A percentile compares a stretch with the other conserved stretches of the same genome.
phyloP scores from a whole-genome alignment of 345 rosid species.

The Sonneratia caseolaris region DNA sequence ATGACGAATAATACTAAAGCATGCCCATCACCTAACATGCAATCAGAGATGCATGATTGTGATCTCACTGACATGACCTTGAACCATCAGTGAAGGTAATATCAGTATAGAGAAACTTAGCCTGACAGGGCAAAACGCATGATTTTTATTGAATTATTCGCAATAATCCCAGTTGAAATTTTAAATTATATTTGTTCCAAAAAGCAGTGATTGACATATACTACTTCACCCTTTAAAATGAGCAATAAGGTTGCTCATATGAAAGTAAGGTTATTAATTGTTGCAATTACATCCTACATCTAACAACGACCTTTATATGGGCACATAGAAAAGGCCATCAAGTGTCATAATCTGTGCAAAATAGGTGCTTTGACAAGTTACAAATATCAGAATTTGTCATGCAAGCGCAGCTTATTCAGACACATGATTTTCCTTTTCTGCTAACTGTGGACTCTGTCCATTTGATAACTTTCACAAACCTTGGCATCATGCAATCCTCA shows the following conservation, averaged over 20 bases:
- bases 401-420: background rate
- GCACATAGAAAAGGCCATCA: background rate
- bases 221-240: background rate
- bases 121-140: background rate
- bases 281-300: background rate
- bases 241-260: background rate
- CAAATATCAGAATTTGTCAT: background rate
- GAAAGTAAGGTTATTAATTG: background rate
- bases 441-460: background rate
- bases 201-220: background rate
- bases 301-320: background rate
- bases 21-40: background rate
- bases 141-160: background rate
- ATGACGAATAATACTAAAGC: background rate
- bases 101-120: background rate
- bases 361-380: background rate
- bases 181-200: background rate
- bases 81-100: background rate
- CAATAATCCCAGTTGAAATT: background rate
- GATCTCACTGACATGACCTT: background rate
- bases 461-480: background rate
- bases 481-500: background rate
- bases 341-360: background rate
- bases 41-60: background rate
- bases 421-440: background rate